These are phyloP conservation scores for Tephrocybe rancida DNA, from an alignment of 768 basidiomycete genomes.

Conservation along the genomic window DNA sequence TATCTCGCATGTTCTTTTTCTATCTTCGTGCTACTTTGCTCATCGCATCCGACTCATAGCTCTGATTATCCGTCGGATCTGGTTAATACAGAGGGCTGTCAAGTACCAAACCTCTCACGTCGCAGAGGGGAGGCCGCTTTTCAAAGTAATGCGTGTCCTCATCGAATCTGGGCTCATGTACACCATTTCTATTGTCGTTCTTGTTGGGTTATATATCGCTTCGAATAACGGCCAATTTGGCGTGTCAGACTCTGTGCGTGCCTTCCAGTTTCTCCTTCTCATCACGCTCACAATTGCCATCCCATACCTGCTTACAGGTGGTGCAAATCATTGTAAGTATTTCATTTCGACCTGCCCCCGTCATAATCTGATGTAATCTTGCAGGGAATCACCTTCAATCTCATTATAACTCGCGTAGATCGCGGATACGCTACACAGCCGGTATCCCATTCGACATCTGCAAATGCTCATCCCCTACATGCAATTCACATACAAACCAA, in stretches of 20 bases:
- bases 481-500: constrained; percentile 34
- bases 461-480: constrained; percentile 10
- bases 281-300: background rate
- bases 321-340: constrained; percentile 42
- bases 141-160: constrained; percentile 30
- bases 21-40: constrained; percentile 6
- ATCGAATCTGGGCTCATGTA: constrained; percentile 44
- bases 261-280: background rate
- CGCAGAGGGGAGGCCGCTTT: constrained; percentile 24
- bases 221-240: constrained; percentile 38
- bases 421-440: constrained; percentile 21
- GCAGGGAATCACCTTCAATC: constrained; percentile 35
- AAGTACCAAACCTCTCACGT: constrained; percentile 22
- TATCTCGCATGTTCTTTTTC: background rate
- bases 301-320: constrained; percentile 24
- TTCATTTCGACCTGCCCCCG: background rate
- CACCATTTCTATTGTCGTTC: constrained; percentile 19
- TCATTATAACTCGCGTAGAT: constrained; percentile 31
- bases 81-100: constrained; percentile 27
- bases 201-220: constrained; percentile 36
- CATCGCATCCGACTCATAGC: constrained; percentile 19
- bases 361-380: background rate
- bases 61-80: constrained; percentile 39
- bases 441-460: constrained; percentile 5
- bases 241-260: constrained; percentile 38